Conservation (phyloP, 106 monocot genomes). For the Allium fistulosum region DNA sequence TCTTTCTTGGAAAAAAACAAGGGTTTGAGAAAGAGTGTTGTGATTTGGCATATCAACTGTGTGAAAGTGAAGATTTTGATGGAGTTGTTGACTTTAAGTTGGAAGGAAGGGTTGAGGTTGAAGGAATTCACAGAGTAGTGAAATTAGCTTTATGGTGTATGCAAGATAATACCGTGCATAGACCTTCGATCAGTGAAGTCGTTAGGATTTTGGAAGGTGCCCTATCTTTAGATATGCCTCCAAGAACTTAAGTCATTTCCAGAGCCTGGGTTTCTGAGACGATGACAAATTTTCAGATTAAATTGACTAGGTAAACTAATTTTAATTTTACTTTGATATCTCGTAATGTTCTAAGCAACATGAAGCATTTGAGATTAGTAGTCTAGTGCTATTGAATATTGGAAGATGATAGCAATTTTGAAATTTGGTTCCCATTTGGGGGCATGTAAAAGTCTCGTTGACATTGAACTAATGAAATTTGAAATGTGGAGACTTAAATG, state of each 20-base stretch:
- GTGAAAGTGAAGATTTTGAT: constrained; percentile 10
- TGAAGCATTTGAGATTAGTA: neutral
- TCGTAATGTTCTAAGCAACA: neutral
- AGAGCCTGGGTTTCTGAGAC: constrained; percentile 3
- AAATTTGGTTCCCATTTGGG: neutral
- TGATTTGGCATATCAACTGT: constrained; percentile 16
- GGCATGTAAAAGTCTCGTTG: constrained; percentile 4
- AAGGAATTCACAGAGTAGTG: constrained; percentile 24
- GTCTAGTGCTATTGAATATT: constrained; percentile 5
- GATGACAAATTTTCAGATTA: neutral
- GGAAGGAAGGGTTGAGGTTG: constrained; percentile 12
- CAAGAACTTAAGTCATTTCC: constrained; percentile 12
- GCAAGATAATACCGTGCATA: constrained; percentile 18
- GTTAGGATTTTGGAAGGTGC: constrained; percentile 36
- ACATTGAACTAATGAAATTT: constrained; percentile 1
- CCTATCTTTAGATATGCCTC: constrained; percentile 42
- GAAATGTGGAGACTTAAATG: constrained; percentile 12
- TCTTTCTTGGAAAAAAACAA: constrained; percentile 18
- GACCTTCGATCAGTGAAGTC: constrained; percentile 33
- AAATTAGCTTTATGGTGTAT: constrained; percentile 45
- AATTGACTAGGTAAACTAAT: constrained; percentile 3
- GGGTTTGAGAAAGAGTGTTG: neutral
- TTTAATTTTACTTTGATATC: neutral
- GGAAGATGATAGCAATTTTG: constrained; percentile 10
- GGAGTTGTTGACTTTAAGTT: constrained; percentile 26